Evolutionary conservation across 306 rosid species (phyloP).

Genomic region (Urtica urens): DNA sequence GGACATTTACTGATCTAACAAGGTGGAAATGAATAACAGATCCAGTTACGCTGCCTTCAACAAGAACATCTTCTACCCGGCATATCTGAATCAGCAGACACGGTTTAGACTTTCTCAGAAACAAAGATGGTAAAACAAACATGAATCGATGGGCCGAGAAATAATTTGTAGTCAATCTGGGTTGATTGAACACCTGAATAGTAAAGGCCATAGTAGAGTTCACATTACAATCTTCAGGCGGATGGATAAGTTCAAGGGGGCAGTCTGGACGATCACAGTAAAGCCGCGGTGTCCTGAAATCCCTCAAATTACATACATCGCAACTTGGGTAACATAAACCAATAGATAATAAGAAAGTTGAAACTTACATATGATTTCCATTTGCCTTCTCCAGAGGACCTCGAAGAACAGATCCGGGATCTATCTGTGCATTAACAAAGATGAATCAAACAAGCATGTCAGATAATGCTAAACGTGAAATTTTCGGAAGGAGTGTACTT

Average conservation of each 20-base stretch:
- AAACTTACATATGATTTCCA: slow-evolving; percentile 43
- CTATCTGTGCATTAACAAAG: slow-evolving; percentile 52
- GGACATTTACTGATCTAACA: slow-evolving; percentile 55
- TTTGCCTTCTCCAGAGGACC: slow-evolving; percentile 60
- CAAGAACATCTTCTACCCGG: slow-evolving; percentile 70
- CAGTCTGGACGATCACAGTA: slow-evolving; percentile 67
- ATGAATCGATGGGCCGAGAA: slow-evolving; percentile 18
- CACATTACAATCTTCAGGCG: slow-evolving; percentile 94
- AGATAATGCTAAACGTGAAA: background rate
- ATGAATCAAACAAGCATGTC: slow-evolving; percentile 18
- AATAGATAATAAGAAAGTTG: background rate
- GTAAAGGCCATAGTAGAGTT: slow-evolving; percentile 91
- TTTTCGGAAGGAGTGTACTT: background rate
- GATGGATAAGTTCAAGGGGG: slow-evolving; percentile 79
- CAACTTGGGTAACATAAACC: slow-evolving; percentile 4
- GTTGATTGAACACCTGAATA: slow-evolving; percentile 68
- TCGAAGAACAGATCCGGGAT: slow-evolving; percentile 69
- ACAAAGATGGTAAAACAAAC: slow-evolving; percentile 9
- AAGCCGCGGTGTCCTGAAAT: slow-evolving; percentile 51
- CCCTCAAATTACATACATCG: slow-evolving; percentile 12
- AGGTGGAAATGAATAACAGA: slow-evolving; percentile 89
- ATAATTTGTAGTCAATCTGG: slow-evolving; percentile 25
- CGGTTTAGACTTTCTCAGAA: slow-evolving; percentile 19
- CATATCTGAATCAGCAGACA: slow-evolving; percentile 59
- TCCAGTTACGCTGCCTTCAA: slow-evolving; percentile 73